Conservation (phyloP, 78 protist genomes). For the Dictyostelium firmibasis region DNA sequence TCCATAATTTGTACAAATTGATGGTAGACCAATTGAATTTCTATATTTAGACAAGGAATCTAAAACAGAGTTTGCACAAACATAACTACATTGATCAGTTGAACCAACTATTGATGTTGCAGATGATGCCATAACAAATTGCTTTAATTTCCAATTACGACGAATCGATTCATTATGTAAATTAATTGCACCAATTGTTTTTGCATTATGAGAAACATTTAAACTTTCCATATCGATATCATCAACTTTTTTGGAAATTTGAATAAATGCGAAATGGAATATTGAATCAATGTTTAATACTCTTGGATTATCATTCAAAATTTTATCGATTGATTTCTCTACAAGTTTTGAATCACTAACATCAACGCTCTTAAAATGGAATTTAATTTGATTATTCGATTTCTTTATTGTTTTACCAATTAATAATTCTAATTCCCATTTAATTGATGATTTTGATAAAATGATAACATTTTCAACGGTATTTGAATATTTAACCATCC, state of each 20-base stretch:
- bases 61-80: slow-evolving; percentile 83
- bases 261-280: slow-evolving; percentile 59
- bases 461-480: too few species aligned
- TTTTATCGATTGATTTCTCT: neutral
- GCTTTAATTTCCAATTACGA: neutral
- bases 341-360: neutral
- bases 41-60: slow-evolving; percentile 70
- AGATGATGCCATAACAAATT: slow-evolving; percentile 69
- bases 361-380: slow-evolving; percentile 19
- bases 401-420: slow-evolving; percentile 10
- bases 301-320: neutral
- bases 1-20: slow-evolving; percentile 68
- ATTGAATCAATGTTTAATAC: slow-evolving; percentile 16
- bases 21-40: slow-evolving; percentile 22
- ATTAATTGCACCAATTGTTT: slow-evolving; percentile 74
- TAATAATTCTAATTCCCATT: slow-evolving; percentile 27
- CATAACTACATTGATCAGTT: slow-evolving; percentile 75
- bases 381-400: neutral
- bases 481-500: neutral
- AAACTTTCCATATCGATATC: neutral
- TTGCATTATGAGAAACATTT: slow-evolving; percentile 28
- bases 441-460: too few species aligned
- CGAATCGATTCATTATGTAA: slow-evolving; percentile 37
- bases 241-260: neutral
- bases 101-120: slow-evolving; percentile 41